phyloP scores from a whole-genome alignment of 345 rosid genomes.

The Syzygium aqueum region DNA sequence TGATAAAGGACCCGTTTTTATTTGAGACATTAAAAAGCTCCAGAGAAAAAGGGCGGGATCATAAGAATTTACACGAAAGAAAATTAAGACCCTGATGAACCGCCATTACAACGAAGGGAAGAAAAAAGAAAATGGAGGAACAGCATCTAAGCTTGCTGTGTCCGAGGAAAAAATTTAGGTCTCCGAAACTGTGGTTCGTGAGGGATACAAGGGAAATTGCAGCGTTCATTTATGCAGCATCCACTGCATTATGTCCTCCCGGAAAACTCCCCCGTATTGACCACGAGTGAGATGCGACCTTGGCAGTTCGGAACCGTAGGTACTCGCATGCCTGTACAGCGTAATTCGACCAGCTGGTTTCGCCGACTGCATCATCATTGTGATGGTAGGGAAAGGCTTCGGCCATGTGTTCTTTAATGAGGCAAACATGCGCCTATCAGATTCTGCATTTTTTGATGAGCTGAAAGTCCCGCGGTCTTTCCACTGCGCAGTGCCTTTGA shows the following conservation, averaged over 20 bases:
- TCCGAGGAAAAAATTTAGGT: neutral
- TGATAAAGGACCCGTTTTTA: neutral
- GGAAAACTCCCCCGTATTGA: slow-evolving; percentile 29
- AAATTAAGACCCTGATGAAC: neutral
- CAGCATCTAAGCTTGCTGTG: neutral
- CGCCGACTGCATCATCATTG: slow-evolving; percentile 54
- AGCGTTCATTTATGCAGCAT: slow-evolving; percentile 15
- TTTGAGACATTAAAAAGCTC: neutral
- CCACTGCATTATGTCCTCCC: slow-evolving; percentile 80
- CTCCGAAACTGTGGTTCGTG: neutral
- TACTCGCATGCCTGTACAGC: slow-evolving; percentile 48
- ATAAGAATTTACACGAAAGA: neutral
- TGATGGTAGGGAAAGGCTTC: slow-evolving; percentile 46
- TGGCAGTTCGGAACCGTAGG: slow-evolving; percentile 8
- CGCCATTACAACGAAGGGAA: neutral
- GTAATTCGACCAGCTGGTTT: slow-evolving; percentile 39
- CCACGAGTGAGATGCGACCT: slow-evolving; percentile 17
- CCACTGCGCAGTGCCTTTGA: slow-evolving; percentile 16
- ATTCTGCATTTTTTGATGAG: slow-evolving; percentile 31
- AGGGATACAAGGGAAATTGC: neutral
- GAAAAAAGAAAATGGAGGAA: neutral
- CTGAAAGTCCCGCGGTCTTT: slow-evolving; percentile 29
- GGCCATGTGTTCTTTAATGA: slow-evolving; percentile 32
- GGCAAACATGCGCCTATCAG: slow-evolving; percentile 44
- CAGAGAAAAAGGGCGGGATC: neutral